Percentiles rank a stretch among this genome's conserved stretches.
These are phyloP conservation scores for Fusarium sulawesiense DNA, from an alignment of 2,329 filamentous ascomycete species.

Conservation along the genomic window DNA sequence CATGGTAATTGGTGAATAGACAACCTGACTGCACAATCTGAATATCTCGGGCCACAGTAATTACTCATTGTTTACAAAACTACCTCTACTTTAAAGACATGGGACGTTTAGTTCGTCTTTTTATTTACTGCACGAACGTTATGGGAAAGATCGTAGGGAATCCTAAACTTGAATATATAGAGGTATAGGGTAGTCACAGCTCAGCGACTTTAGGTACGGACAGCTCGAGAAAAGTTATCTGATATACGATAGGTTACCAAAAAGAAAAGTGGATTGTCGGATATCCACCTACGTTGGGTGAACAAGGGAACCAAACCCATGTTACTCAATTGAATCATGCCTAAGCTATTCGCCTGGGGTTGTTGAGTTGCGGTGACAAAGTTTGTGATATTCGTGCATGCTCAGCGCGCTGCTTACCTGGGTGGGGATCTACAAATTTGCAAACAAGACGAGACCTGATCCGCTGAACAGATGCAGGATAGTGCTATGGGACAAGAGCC, in stretches of 20 bases:
- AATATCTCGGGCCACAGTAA: not conserved
- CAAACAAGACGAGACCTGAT: not conserved
- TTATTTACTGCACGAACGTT: not conserved
- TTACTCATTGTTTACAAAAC: not conserved
- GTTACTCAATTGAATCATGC: not conserved
- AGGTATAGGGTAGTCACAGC: not conserved
- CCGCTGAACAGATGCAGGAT: not conserved
- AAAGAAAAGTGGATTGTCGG: slow-evolving; percentile 17
- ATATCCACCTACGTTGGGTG: slow-evolving; percentile 36
- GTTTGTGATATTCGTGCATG: slow-evolving; percentile 13
- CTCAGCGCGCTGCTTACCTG: not conserved
- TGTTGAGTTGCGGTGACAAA: not conserved
- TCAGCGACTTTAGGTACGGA: not conserved
- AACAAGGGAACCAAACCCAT: slow-evolving; percentile 27
- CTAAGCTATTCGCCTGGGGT: slow-evolving; percentile 46
- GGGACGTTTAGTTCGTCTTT: not conserved
- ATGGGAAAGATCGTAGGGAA: not conserved
- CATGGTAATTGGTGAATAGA: slow-evolving; percentile 71
- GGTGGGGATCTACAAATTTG: not conserved
- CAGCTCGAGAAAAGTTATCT: not conserved
- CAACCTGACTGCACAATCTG: not conserved
- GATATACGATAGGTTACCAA: not conserved
- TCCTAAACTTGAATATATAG: not conserved
- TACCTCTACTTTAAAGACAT: not conserved
- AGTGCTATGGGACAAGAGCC: not conserved